A percentile compares a stretch with the other conserved stretches of the same genome.
phyloP scores from a whole-genome alignment of 148 eudicot species.

The Silene uniflora region DNA sequence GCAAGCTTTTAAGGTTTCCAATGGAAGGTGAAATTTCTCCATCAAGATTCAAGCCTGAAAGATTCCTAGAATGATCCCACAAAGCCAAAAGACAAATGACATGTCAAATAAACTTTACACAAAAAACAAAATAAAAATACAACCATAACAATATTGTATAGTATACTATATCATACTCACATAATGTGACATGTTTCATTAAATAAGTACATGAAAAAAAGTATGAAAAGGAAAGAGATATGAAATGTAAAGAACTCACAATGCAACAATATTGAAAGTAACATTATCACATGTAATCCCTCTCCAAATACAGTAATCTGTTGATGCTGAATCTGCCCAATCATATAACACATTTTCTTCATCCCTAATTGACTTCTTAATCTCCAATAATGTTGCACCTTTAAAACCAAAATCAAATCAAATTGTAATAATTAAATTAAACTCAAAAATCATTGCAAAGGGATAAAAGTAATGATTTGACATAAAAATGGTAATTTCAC shows the following conservation, averaged over 20 bases:
- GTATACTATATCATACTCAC: conserved; percentile 13
- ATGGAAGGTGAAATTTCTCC: conserved; percentile 92
- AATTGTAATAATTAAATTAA: not conserved
- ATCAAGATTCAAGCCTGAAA: conserved; percentile 88
- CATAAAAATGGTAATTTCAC: conserved; percentile 24
- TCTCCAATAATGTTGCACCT: conserved; percentile 78
- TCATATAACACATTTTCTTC: conserved; percentile 92
- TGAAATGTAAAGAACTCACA: conserved; percentile 43
- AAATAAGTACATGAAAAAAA: not conserved
- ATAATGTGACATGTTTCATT: not conserved
- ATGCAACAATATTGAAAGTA: conserved; percentile 73
- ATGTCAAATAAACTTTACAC: conserved; percentile 13
- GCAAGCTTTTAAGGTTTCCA: conserved; percentile 68
- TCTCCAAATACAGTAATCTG: conserved; percentile 93
- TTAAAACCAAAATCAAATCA: conserved; percentile 15
- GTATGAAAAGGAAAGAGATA: not conserved
- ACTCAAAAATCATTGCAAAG: not conserved
- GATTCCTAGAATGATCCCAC: conserved; percentile 50
- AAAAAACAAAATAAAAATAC: conserved; percentile 13
- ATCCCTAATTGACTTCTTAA: conserved; percentile 93
- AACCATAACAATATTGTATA: not conserved
- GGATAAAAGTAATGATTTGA: conserved; percentile 18
- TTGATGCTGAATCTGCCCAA: conserved; percentile 85
- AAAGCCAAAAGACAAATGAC: conserved; percentile 26
- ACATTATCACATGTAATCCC: conserved; percentile 85